These are phyloP conservation scores for Lecanicillium sp. DNA, from an alignment of 2,329 filamentous ascomycete species.

Conservation along the genomic window DNA sequence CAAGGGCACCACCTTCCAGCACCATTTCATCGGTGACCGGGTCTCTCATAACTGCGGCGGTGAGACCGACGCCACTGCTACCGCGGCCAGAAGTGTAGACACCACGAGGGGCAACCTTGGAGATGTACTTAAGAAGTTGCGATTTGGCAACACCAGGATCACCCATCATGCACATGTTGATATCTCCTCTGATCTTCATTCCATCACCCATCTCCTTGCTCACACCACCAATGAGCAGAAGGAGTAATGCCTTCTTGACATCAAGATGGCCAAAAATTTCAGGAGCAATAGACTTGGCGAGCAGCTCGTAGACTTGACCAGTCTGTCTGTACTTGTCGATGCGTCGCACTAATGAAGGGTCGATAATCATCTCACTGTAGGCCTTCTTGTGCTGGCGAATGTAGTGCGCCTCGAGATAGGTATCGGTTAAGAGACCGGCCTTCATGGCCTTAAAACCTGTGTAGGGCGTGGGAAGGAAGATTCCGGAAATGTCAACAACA, in stretches of 20 bases:
- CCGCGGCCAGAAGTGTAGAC: slow-evolving; percentile 78
- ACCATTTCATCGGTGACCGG: slow-evolving; percentile 82
- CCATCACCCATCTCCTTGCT: slow-evolving; percentile 96
- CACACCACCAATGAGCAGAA: slow-evolving; percentile 91
- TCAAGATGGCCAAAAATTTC: slow-evolving; percentile 96
- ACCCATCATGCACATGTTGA: slow-evolving; percentile 98
- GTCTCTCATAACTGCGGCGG: slow-evolving; percentile 77
- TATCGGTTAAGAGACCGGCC: slow-evolving; percentile 93
- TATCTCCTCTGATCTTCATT: slow-evolving; percentile 97
- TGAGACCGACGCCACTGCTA: slow-evolving; percentile 76
- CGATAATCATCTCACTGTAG: slow-evolving; percentile 85
- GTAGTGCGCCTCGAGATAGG: slow-evolving; percentile 90
- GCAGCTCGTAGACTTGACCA: slow-evolving; percentile 90
- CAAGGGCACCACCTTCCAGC: slow-evolving; percentile 71
- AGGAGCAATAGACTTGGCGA: slow-evolving; percentile 92
- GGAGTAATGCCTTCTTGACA: slow-evolving; percentile 95
- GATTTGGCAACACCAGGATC: slow-evolving; percentile 99
- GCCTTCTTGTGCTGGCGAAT: slow-evolving; percentile 97
- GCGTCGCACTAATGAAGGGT: slow-evolving; percentile 69
- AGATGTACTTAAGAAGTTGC: slow-evolving; percentile 95
- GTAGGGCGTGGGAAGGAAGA: slow-evolving; percentile 95
- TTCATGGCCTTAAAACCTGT: slow-evolving; percentile 98
- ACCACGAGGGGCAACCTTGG: slow-evolving; percentile 91
- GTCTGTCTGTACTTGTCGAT: slow-evolving; percentile 81
- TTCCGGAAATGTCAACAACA: slow-evolving; percentile 86